Evolutionary conservation across 2,329 filamentous ascomycete species (phyloP).

Genomic region (Xylaria sp.): DNA sequence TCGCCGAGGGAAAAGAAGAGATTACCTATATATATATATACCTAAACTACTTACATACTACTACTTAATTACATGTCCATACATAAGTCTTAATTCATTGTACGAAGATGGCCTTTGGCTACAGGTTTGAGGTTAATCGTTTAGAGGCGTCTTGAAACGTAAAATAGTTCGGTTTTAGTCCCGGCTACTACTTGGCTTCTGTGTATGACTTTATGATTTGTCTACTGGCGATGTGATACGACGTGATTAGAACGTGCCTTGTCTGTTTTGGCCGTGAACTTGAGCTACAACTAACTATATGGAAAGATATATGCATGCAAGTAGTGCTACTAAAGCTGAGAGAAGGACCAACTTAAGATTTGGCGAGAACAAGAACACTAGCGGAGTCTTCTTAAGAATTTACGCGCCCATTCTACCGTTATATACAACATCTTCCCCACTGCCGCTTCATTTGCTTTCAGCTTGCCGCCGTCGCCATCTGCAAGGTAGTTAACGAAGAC

Average conservation of each 20-base stretch:
- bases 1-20: conserved; percentile 6
- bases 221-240: neutral
- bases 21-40: conserved; percentile 12
- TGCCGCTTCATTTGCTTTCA: no score
- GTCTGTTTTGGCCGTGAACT: neutral
- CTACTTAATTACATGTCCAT: conserved; percentile 9
- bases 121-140: neutral
- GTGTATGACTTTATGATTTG: neutral
- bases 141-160: neutral
- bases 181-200: neutral
- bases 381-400: no score
- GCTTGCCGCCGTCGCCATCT: no score
- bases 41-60: conserved; percentile 3
- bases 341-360: no score
- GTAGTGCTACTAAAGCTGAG: no score
- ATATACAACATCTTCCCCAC: no score
- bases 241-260: neutral
- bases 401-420: no score
- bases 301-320: no score
- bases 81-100: conserved; percentile 30
- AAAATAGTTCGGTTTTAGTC: neutral
- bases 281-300: neutral
- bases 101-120: conserved; percentile 10
- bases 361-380: no score
- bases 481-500: no score